A percentile compares a stretch with the other conserved stretches of the same genome.
phyloP scores from a whole-genome alignment of 2,329 filamentous ascomycete genomes.

The Paraconiothyrium brasiliense region DNA sequence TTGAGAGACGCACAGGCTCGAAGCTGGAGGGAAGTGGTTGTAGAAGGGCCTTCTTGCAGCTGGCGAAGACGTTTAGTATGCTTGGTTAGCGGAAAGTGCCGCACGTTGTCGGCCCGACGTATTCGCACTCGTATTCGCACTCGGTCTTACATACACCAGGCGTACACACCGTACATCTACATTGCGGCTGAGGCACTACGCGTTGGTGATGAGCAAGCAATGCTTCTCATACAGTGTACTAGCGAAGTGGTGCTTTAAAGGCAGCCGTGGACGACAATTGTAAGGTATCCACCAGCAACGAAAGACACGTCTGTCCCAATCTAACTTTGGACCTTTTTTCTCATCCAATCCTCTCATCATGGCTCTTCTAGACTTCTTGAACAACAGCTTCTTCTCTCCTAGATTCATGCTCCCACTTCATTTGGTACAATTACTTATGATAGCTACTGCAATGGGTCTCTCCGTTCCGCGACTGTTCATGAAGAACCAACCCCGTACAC shows the following conservation, averaged over 20 bases:
- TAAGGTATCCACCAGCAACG: no score
- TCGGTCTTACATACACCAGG: neutral
- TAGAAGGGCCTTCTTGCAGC: neutral
- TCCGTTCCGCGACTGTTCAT: conserved; percentile 31
- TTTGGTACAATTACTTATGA: conserved; percentile 24
- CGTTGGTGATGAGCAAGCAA: neutral
- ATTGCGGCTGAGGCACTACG: conserved; percentile 2
- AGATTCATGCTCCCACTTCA: conserved; percentile 29
- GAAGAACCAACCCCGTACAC: conserved; percentile 32
- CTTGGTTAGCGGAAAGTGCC: neutral
- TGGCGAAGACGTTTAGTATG: no score
- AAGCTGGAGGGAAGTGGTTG: neutral
- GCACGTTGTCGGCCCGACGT: neutral
- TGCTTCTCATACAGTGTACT: neutral
- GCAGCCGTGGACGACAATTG: neutral
- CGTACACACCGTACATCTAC: neutral
- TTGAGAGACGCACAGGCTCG: neutral
- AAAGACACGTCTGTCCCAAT: neutral
- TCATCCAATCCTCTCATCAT: conserved; percentile 13
- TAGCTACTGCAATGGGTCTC: conserved; percentile 24
- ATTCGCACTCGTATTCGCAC: neutral
- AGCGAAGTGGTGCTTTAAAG: neutral
- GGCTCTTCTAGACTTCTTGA: conserved; percentile 24
- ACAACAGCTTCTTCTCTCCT: conserved; percentile 38
- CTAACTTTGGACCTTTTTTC: neutral